These are phyloP conservation scores for Pyrus bretschneideri DNA, from an alignment of 306 rosid genomes.

Conservation along the genomic window DNA sequence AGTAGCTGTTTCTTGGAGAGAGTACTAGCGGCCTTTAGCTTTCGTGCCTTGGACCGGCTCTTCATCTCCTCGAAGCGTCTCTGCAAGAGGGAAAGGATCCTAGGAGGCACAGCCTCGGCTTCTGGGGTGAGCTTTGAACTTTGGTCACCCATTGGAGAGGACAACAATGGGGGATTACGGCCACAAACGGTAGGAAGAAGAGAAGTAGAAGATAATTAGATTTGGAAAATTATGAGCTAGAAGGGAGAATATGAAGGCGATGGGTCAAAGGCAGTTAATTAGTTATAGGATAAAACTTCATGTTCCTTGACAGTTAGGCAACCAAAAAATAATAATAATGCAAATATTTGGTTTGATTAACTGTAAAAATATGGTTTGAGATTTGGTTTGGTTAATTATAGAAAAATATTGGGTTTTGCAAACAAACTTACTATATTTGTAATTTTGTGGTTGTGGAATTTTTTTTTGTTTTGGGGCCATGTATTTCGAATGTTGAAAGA, in stretches of 20 bases:
- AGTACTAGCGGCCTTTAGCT: not conserved
- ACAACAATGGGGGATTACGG: not conserved
- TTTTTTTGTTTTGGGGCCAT: conserved; percentile 1
- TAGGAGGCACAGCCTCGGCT: conserved; percentile 25
- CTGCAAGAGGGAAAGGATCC: conserved; percentile 24
- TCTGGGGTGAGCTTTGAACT: conserved; percentile 40
- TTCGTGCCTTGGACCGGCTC: conserved; percentile 4
- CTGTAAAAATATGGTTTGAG: not conserved
- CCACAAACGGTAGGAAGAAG: conserved; percentile 2
- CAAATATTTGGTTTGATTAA: not conserved
- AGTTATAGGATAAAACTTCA: not conserved
- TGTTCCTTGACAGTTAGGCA: conserved; percentile 9
- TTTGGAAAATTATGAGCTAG: not conserved
- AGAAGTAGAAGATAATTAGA: conserved; percentile 1
- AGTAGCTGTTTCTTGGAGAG: conserved; percentile 44
- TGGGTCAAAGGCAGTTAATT: conserved; percentile 4
- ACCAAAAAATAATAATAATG: not conserved
- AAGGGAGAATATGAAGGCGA: conserved; percentile 7
- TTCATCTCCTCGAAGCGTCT: conserved; percentile 26
- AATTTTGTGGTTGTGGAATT: not conserved
- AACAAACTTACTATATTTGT: not conserved
- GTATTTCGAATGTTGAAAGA: conserved; percentile 14
- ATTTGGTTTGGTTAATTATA: not conserved
- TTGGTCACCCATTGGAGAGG: conserved; percentile 50
- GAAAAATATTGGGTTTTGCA: not conserved